These are phyloP conservation scores for Aeschynomene evenia DNA, from an alignment of 306 rosid genomes.

Conservation along the genomic window DNA sequence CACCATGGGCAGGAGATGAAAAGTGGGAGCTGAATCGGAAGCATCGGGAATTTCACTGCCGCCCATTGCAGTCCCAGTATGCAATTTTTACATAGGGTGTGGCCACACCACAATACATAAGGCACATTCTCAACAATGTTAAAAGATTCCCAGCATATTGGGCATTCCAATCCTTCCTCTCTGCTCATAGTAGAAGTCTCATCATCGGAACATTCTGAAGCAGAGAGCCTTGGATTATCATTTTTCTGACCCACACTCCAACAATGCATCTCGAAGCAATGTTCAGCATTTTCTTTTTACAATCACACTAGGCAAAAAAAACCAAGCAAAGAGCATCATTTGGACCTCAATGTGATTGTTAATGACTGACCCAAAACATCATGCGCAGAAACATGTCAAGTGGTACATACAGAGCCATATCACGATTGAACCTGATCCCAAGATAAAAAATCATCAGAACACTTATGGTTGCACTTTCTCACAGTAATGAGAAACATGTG, in stretches of 20 bases:
- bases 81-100: constrained; percentile 88
- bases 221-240: constrained; percentile 34
- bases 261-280: constrained; percentile 65
- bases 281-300: constrained; percentile 77
- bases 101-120: constrained; percentile 87
- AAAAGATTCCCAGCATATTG: constrained; percentile 85
- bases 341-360: constrained; percentile 1
- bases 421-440: constrained; percentile 1
- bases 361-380: constrained; percentile 4
- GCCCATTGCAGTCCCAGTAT: constrained; percentile 83
- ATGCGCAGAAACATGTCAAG: background rate
- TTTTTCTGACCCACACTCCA: constrained; percentile 51
- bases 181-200: constrained; percentile 59
- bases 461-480: background rate
- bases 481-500: constrained; percentile 1
- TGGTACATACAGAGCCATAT: background rate
- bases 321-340: constrained; percentile 34
- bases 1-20: constrained; percentile 94
- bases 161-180: constrained; percentile 84
- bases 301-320: constrained; percentile 16
- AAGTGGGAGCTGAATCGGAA: constrained; percentile 85
- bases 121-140: constrained; percentile 88
- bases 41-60: constrained; percentile 70
- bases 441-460: constrained; percentile 8
- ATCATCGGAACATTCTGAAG: constrained; percentile 71